Base-by-base conservation (phyloP, 2,329 filamentous ascomycete species). In the Arthrobotrys entomopaga region DNA sequence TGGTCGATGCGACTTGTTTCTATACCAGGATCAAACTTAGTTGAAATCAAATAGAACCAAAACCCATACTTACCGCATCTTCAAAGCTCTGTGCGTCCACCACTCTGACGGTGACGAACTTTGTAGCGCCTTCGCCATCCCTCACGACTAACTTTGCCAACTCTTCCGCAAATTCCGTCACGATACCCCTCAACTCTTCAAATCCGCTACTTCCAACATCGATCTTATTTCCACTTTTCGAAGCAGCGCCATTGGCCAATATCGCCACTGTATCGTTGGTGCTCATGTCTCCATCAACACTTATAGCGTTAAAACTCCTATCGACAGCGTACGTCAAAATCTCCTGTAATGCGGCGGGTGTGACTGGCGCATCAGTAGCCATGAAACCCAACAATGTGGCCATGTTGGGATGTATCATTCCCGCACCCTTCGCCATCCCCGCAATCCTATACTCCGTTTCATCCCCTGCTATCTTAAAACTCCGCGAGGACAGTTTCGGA, bases 381-480 rank as follows among this genome's bases (percentile, higher is more conserved):
- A 98, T 87, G 75, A 98, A 90, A 63, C 92, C 93, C 40, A 99
- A 88, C 38, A 98, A 87, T 0, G 95, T 99, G 29, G 93, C 95
- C 93, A 99, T 97, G 84, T 99, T 98, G 54, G 95, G 95, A 80
- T 97, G 93, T 81, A 99, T 97, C 95, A 99, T 99, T 80, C 95
- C 95, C 3, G 95, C 95, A 67, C 95, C 95, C 84, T 99, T 99
- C 79, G 94, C 96, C 88, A 96, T 96, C 78, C 95, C 95, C 11
- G 92, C 93, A 57, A 99, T 90, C 78, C 87, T 86, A 83, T 97
- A 99, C 81, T 90, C 89, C 57, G 88, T 84, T 16, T 85, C 88
- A 2, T 91, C 91, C 0, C 91, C 93, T 2, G 95, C 93, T 34
- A 99, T 87, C 26, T 85, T 88, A 82, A 98, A 99, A 13, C 88